Base-by-base conservation (phyloP, 2,329 filamentous ascomycete genomes). In the Aspergillus fumigatus region DNA sequence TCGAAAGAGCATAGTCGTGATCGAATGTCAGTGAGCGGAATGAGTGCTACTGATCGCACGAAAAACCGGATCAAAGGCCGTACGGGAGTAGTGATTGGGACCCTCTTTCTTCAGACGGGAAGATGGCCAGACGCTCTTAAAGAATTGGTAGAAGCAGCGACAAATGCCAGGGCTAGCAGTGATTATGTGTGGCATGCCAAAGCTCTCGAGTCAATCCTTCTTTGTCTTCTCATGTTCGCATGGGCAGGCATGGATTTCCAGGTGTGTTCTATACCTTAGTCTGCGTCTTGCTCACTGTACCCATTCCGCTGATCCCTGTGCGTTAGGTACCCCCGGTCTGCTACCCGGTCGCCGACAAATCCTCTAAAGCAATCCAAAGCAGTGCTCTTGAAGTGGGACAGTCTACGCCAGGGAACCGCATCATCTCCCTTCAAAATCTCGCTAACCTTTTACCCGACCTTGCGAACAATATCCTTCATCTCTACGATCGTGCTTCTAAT, bases 161-260 rank as follows among this genome's bases (percentile, higher is more conserved):
- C 84, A 9, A 85, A 88, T 64, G 88, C 91, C 17, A 88, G 90
- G 65, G 86, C 85, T 40, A 83, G 89, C 57, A 92, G 91, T 65
- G 94, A 99, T 73, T 90, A 96, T 73, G 73, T 97, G n/a, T 99
- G 94, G 93, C 91, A 97, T 75, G 94, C 90, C 19, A 97, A 97
- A 74, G 92, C 91, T 1, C 80, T 99, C 21, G 95, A 99, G 70
- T 86, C 92, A 27, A 90, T 96, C 58, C 78, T 94, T 49, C 81
- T 96, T 26, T 91, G 88, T 67, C 81, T 97, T 63, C 70, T 97
- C 43, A 83, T 97, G 65, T 85, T 96, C 59, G 89, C 87, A 29
- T 96, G 92, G 89, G 84, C 88, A 38, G 88, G 87, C 3, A 80
- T 93, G 66, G 89, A 94, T 67, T 97, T 97, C 53, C 73, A 76